Conservation (phyloP, 1,284 basidiomycete genomes). For the Ustilago nuda region DNA sequence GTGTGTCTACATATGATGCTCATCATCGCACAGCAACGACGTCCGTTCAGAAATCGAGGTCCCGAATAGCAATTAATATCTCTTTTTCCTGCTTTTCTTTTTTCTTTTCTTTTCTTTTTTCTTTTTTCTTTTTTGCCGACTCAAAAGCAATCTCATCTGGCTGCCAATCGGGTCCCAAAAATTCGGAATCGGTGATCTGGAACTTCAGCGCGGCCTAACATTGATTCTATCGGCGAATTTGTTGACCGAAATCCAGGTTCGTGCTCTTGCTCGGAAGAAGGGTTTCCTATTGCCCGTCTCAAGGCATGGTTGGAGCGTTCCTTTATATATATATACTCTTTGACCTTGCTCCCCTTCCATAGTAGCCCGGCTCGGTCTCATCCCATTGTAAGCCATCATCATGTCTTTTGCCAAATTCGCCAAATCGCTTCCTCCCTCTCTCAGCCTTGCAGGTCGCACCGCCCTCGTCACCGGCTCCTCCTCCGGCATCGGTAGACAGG, state of each 20-base stretch:
- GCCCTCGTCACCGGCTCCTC: constrained; percentile 49
- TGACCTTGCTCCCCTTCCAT: no score
- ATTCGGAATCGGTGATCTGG: neutral
- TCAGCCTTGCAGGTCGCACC: constrained; percentile 43
- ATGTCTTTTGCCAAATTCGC: constrained; percentile 52
- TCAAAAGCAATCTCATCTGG: neutral
- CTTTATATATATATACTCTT: no score
- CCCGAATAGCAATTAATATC: neutral
- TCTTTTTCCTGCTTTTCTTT: neutral
- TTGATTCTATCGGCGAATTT: neutral
- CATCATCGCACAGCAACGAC: constrained; percentile 12
- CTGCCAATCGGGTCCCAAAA: neutral
- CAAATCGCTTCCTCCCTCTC: constrained; percentile 46
- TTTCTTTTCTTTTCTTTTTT: neutral
- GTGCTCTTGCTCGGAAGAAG: neutral
- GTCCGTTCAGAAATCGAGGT: neutral
- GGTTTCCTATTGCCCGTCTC: no score
- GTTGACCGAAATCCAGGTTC: constrained; percentile 3
- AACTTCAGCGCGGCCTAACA: neutral
- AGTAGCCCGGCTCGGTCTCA: no score
- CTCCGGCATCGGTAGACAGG: constrained; percentile 45
- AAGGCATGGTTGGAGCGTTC: no score
- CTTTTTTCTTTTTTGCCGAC: neutral
- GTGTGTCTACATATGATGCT: no score
- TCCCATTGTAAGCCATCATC: constrained; percentile 11